phyloP scores from a whole-genome alignment of 345 rosid genomes.

The Populus ilicifolia region DNA sequence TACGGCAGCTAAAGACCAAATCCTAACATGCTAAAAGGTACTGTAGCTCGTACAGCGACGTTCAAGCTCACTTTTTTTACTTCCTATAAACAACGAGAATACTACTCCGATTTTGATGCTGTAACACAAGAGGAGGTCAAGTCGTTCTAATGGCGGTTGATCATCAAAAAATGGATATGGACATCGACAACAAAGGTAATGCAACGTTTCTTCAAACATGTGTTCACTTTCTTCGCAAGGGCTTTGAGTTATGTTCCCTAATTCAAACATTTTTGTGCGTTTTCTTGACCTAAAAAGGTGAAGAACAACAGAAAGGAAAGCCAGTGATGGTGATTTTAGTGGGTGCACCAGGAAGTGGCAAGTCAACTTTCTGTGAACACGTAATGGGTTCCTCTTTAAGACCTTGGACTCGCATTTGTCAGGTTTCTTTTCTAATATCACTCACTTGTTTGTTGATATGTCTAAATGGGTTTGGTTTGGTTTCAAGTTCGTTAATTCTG shows the following conservation, averaged over 20 bases:
- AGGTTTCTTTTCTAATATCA: conserved; percentile 40
- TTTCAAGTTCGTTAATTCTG: neutral
- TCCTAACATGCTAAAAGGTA: too few species aligned
- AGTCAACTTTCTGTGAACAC: conserved; percentile 79
- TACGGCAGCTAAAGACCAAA: too few species aligned
- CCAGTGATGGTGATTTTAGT: conserved; percentile 47
- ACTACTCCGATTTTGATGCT: neutral
- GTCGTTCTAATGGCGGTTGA: neutral
- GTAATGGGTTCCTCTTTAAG: conserved; percentile 56
- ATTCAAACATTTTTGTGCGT: neutral
- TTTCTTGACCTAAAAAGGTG: conserved; percentile 13
- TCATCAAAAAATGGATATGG: conserved; percentile 30
- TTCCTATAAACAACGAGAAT: neutral
- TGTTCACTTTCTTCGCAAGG: neutral
- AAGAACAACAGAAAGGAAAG: conserved; percentile 37
- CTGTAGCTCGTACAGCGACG: too few species aligned
- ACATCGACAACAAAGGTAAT: conserved; percentile 26
- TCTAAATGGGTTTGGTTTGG: conserved; percentile 10
- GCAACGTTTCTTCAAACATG: neutral
- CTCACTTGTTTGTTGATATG: conserved; percentile 40
- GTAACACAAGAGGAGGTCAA: neutral
- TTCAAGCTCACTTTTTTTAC: too few species aligned
- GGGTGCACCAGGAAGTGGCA: conserved; percentile 95
- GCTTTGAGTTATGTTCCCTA: too few species aligned
- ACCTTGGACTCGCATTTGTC: conserved; percentile 84